phyloP scores from a whole-genome alignment of 2,329 filamentous ascomycete species.

The Fusarium austroafricanum region DNA sequence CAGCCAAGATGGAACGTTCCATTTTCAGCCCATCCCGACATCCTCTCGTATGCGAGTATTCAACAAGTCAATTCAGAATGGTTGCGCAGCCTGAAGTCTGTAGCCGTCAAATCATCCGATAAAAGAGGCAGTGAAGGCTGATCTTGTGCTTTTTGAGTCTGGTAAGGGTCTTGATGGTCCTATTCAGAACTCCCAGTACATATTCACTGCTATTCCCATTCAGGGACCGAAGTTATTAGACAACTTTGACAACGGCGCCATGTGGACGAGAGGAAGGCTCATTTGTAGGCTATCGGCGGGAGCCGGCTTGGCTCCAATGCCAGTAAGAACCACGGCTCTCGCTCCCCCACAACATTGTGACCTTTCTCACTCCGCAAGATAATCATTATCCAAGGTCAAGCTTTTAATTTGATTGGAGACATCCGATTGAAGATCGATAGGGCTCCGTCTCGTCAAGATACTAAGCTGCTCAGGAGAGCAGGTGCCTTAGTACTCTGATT shows the following conservation, averaged over 20 bases:
- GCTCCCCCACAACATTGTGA: slow-evolving; percentile 16
- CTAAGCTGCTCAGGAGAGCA: background rate
- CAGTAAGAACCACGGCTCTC: slow-evolving; percentile 19
- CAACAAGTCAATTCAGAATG: background rate
- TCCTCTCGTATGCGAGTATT: background rate
- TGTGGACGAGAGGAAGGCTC: slow-evolving; percentile 6
- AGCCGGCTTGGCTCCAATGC: slow-evolving; percentile 29
- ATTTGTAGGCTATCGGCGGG: slow-evolving; percentile 35
- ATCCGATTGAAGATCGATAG: slow-evolving; percentile 7
- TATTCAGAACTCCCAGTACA: background rate
- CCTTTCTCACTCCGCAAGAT: background rate
- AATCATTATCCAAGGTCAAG: slow-evolving; percentile 5
- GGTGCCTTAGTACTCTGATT: slow-evolving; percentile 7
- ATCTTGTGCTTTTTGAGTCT: background rate
- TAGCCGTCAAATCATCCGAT: background rate
- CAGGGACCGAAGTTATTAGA: background rate
- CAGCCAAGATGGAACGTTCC: slow-evolving; percentile 39
- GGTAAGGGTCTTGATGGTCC: background rate
- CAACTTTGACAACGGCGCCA: slow-evolving; percentile 3
- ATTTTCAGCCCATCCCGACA: slow-evolving; percentile 22
- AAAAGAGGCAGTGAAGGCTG: background rate
- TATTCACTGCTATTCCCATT: slow-evolving; percentile 4
- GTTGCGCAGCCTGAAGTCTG: background rate
- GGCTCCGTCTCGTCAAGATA: slow-evolving; percentile 1
- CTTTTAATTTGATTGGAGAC: slow-evolving; percentile 11